Conservation (phyloP, 148 eudicot genomes). For the Rhododendron molle region DNA sequence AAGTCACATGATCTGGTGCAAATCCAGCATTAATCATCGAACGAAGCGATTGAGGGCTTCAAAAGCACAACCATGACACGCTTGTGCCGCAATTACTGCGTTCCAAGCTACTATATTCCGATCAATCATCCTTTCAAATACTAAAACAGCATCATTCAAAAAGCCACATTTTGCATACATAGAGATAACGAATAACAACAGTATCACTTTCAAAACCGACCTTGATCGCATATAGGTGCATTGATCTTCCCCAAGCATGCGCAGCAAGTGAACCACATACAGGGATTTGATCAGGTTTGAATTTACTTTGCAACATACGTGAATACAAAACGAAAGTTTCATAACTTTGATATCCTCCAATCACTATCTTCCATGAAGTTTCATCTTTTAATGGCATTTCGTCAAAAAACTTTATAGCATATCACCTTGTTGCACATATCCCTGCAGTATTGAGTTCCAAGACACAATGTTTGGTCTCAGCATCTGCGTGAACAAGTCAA, state of each 20-base stretch:
- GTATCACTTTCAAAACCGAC: slow-evolving; percentile 27
- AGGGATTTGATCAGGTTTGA: slow-evolving; percentile 47
- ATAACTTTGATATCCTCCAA: slow-evolving; percentile 40
- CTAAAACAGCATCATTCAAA: slow-evolving; percentile 25
- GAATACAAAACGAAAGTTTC: slow-evolving; percentile 32
- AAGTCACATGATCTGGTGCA: slow-evolving; percentile 40
- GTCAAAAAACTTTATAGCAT: slow-evolving; percentile 33
- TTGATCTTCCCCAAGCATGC: slow-evolving; percentile 42
- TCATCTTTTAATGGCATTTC: slow-evolving; percentile 37
- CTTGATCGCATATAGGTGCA: slow-evolving; percentile 38
- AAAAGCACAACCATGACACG: slow-evolving; percentile 38
- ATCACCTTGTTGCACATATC: slow-evolving; percentile 44
- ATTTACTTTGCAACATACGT: slow-evolving; percentile 33
- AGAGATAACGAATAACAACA: slow-evolving; percentile 41
- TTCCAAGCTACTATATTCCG: slow-evolving; percentile 52
- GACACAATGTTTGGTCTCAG: slow-evolving; percentile 39
- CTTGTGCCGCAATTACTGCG: slow-evolving; percentile 48
- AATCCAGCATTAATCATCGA: slow-evolving; percentile 40
- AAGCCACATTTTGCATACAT: slow-evolving; percentile 61
- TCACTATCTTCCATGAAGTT: slow-evolving; percentile 53
- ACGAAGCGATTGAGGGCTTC: slow-evolving; percentile 35
- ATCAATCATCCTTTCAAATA: slow-evolving; percentile 29
- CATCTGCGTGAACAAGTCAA: slow-evolving; percentile 46
- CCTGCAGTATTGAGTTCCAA: slow-evolving; percentile 47
- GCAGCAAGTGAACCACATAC: slow-evolving; percentile 41